phyloP scores from a whole-genome alignment of 192 early-diverging fungal genomes.

The Ramicandelaber brevisporus region DNA sequence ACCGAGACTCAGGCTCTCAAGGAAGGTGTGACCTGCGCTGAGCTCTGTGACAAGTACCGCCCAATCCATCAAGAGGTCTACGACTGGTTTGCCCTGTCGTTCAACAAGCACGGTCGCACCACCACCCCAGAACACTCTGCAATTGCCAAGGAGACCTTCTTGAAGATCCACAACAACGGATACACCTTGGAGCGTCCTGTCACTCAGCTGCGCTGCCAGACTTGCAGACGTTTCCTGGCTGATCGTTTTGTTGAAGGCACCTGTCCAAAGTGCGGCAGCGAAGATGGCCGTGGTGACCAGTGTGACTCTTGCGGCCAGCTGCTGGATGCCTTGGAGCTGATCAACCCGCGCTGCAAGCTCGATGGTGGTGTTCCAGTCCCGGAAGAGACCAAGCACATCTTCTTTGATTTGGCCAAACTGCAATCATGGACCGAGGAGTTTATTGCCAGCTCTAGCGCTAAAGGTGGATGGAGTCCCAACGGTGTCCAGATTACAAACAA shows the following conservation, averaged over 20 bases:
- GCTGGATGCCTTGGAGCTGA: constrained; percentile 74
- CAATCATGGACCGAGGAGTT: constrained; percentile 54
- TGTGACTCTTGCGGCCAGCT: constrained; percentile 86
- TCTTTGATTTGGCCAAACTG: constrained; percentile 57
- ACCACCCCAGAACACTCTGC: constrained; percentile 73
- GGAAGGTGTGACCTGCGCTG: constrained; percentile 70
- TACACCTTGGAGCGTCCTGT: constrained; percentile 45
- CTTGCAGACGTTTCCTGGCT: constrained; percentile 73
- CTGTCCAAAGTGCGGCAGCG: constrained; percentile 72
- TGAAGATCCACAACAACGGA: constrained; percentile 38
- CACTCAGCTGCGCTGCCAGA: constrained; percentile 76
- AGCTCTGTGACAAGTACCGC: constrained; percentile 93
- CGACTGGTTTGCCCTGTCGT: constrained; percentile 84
- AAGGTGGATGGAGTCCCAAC: constrained; percentile 77
- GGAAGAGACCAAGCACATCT: constrained; percentile 68
- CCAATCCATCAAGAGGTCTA: constrained; percentile 65
- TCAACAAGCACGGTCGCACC: constrained; percentile 91
- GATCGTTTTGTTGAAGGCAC: constrained; percentile 94
- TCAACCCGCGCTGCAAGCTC: constrained; percentile 86
- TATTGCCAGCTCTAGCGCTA: constrained; percentile 32
- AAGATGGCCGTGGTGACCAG: constrained; percentile 94
- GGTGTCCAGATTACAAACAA: constrained; percentile 61
- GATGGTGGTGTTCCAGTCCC: constrained; percentile 58
- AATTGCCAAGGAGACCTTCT: constrained; percentile 80
- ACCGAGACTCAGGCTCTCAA: constrained; percentile 96